A percentile compares a stretch with the other conserved stretches of the same genome.
Evolutionary conservation across 805 yeast genomes (phyloP).

Genomic region (Yarrowia osloensis): DNA sequence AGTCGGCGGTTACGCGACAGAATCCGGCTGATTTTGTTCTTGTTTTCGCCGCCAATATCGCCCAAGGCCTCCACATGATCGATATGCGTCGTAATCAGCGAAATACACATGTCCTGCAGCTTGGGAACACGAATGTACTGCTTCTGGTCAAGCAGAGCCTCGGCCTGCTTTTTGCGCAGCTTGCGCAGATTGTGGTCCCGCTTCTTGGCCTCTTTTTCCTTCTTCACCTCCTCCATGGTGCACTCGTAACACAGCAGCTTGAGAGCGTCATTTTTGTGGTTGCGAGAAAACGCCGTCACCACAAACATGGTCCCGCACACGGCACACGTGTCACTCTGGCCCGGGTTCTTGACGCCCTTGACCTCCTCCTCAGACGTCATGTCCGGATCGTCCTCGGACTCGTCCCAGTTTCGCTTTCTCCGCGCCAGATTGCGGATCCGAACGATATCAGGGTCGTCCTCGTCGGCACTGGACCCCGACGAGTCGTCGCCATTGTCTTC

Average conservation of each 20-base stretch:
- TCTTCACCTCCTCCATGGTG: constrained; percentile 45
- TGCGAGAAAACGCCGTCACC: constrained; percentile 66
- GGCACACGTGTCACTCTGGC: constrained; percentile 45
- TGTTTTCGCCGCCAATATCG: constrained; percentile 75
- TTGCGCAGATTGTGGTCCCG: constrained; percentile 64
- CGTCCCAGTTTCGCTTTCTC: constrained; percentile 31
- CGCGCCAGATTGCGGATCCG: constrained; percentile 35
- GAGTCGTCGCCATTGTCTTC: neutral
- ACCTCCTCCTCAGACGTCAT: constrained; percentile 37
- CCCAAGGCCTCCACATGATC: constrained; percentile 80
- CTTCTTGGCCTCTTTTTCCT: constrained; percentile 50
- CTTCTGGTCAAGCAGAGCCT: constrained; percentile 74
- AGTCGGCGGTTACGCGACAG: constrained; percentile 80
- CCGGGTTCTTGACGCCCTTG: constrained; percentile 34
- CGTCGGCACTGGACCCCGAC: neutral
- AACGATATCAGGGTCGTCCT: constrained; percentile 16
- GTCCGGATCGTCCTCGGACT: constrained; percentile 37
- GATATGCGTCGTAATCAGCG: constrained; percentile 63
- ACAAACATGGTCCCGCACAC: constrained; percentile 62
- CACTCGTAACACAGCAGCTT: constrained; percentile 57
- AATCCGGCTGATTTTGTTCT: constrained; percentile 72
- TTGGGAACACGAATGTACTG: constrained; percentile 60
- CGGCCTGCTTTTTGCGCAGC: constrained; percentile 76
- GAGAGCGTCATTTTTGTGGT: constrained; percentile 52
- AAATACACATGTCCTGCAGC: constrained; percentile 80